Evolutionary conservation across 805 yeast species (phyloP), one percentile per base, ranked within the genome.

Genomic region (Tetrapisispora iriomotensis): DNA sequence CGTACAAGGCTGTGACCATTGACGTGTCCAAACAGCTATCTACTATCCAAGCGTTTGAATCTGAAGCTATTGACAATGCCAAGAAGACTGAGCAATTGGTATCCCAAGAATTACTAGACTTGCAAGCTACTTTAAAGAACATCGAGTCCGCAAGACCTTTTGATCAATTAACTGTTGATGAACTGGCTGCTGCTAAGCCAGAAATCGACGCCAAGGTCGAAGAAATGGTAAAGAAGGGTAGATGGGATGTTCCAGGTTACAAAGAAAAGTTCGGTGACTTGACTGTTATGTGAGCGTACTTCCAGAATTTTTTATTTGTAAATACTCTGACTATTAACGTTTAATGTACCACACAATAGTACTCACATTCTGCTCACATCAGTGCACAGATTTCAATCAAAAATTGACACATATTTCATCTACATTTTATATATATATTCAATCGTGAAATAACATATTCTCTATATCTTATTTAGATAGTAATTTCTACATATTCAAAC

Each of bases 161-260:
- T 60, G 96, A 86, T 64, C 88, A 92, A 71, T 80, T 92, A 65
- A 90, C 96, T 40, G 88, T 90, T 47, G 96, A 86, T 48, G 98
- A 92, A 55, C 83, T 92, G 52, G 81, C 81, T 58, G 77, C 78
- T 73, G 97, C 96, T 49, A 84, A 92, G 72, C 97, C 98, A 57
- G 97, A 92, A 66, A 81, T 92, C 64, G 95, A 90, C 62, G 88
- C 84, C 55, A 92, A 92, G 82, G 95, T 88, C 54, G 75, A 71
- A 59, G 86, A 86, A 71, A 81, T 90, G 92, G 87, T 92, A 58
- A 77, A 81, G 76, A 81, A 88, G 75, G 95, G 96, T 69, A 83
- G 83, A 74, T 88, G 95, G 94, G 85, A 84, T 61, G 94, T 88
- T 54, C 97, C 97, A 58, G 95, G 96, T 58, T 92, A 92, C 80